Conservation (phyloP, 257 asterid species). For the Solanum boliviense region DNA sequence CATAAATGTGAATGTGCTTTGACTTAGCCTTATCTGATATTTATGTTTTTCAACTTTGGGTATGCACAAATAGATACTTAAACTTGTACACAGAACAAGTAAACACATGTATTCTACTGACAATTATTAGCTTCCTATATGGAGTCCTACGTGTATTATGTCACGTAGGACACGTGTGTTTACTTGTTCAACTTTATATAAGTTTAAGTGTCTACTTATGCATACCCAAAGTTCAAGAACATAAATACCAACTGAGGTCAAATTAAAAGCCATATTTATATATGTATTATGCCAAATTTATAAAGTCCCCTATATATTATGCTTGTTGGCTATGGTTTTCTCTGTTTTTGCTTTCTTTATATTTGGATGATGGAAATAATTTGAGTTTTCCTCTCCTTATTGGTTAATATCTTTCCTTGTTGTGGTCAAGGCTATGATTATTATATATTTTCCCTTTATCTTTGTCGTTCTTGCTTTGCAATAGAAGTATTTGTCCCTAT, state of each 20-base stretch:
- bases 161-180: not conserved
- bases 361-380: not conserved
- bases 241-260: not conserved
- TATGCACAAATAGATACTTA: not conserved
- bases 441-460: not conserved
- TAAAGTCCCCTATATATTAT: not conserved
- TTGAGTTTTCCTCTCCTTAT: not conserved
- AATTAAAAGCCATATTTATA: not conserved
- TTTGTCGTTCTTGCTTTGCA: not conserved
- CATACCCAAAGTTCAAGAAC: not conserved
- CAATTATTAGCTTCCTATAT: not conserved
- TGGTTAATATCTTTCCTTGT: constrained; percentile 2
- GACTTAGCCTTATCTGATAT: not conserved
- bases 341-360: not conserved
- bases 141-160: not conserved
- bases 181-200: not conserved
- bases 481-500: not conserved
- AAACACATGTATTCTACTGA: not conserved
- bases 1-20: not conserved
- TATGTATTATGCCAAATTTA: not conserved
- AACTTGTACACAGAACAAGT: not conserved
- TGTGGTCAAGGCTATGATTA: constrained; percentile 14
- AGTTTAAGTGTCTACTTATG: not conserved
- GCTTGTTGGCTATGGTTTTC: not conserved
- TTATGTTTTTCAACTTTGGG: not conserved